Base-by-base conservation (phyloP, 192 early-diverging fungal species). In the Haplosporangium gracile region DNA sequence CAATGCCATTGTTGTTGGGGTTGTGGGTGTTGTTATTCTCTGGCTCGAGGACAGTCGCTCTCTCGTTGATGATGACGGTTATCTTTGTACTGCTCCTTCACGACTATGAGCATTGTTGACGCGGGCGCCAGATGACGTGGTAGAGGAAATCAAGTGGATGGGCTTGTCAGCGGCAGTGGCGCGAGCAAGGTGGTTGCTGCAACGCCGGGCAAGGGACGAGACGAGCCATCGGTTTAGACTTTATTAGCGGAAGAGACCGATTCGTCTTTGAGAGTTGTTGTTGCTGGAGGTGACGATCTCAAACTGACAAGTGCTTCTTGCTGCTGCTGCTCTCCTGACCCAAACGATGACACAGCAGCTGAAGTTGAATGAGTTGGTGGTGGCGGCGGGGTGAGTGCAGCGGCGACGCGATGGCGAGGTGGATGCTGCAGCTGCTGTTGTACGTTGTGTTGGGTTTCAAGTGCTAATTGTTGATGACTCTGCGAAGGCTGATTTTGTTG, bases 321-420 rank as follows among this genome's bases (percentile, higher is more conserved):
- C 16, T 74, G 42, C 43, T 74, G 73, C 43, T 74, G 45, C 43
- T 40, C 55, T 18, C n/a, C 24, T 57, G 55, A 57, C 24, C 55
- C 55, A 26, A 26, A 24, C 9, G 55, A 26, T 57, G 55, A 57
- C 55, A n/a, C 26, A n/a, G 55, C 55, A 26, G 49, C 16, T 51
- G 49, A 51, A 51, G n/a, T 24, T 26, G n/a, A 0, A 10, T 2
- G 55, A 9, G 16, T 57, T 57, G n/a, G 2, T 57, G n/a, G 55
- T 24, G 55, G 22, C n/a, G 55, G 10, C n/a, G n/a, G 16, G 49
- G 20, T 51, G 49, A 22, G 20, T 51, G 49, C 18, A 18, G 24
- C 24, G 55, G 1, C n/a, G 55, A 10, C 55, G n/a, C 7, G 24
- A 10, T 0, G 55, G 55, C 0, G 55, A 60, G 24, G 55, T 60